Conservation (phyloP, 305 asterid species). For the Stenogyne calaminthoides region DNA sequence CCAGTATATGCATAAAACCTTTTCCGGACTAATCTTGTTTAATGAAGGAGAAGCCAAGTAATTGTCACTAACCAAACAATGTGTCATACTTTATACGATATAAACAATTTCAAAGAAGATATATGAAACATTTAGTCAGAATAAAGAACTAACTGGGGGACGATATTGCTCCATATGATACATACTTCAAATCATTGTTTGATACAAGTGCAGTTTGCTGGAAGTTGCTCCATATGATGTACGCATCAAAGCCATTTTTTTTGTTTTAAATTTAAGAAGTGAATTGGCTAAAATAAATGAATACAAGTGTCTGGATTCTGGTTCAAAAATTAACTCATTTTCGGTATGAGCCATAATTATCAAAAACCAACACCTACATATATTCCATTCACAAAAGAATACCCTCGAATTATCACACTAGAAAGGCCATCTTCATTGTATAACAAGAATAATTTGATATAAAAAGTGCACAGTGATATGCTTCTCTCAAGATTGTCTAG, state of each 20-base stretch:
- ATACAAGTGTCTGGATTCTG: neutral
- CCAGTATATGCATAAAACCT: neutral
- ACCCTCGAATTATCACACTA: neutral
- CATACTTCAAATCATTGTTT: neutral
- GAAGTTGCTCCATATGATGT: neutral
- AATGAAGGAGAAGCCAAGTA: constrained; percentile 2
- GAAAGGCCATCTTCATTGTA: neutral
- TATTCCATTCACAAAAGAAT: neutral
- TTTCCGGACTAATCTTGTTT: constrained; percentile 2
- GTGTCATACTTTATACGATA: neutral
- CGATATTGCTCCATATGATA: constrained; percentile 9
- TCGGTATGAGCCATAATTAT: constrained; percentile 1
- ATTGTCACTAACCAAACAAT: constrained; percentile 3
- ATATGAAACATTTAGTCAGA: neutral
- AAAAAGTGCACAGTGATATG: neutral
- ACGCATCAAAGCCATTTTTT: neutral
- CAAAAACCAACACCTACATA: neutral
- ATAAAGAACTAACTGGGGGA: neutral
- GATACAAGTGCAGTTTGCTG: neutral
- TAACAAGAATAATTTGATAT: neutral
- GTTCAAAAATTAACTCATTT: neutral
- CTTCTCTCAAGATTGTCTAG: neutral
- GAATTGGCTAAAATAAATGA: neutral
- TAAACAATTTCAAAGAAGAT: neutral
- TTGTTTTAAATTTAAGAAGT: neutral